Evolutionary conservation across 345 rosid genomes (phyloP), one percentile per base, ranked within the genome.

Genomic region (Physaria fendleri): DNA sequence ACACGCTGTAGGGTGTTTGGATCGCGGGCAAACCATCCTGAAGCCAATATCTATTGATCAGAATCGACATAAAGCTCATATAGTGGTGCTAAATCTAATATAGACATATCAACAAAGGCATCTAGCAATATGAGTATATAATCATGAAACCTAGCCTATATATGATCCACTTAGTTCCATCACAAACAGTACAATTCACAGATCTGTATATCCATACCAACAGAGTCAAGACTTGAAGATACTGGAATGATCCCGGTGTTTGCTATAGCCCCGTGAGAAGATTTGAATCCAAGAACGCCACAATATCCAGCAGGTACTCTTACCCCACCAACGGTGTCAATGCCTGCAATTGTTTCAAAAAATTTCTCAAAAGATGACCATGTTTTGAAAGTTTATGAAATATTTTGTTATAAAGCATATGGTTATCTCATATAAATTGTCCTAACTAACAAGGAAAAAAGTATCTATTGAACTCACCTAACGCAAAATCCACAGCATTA

Each of bases 11-110:
- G 74, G 74, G 81, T 61, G 61, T 49, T 77, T 43, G 99, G 92
- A 83, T 93, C 96, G 56, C 76, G 89, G 6, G 96, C 96, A 82
- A 87, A 79, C 92, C 87, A 87, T 23, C 99, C 99, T 93, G 80
- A 75, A 76, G 58, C 15, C 44, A 59, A 65, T 29, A 46, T 57
- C n/a, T 28, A 38, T 23, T 46, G 16, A 39, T 69, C 22, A 62
- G 58, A 69, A 55, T 38, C 33, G 8, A 28, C 34, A 4, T 28
- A 45, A 40, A 30, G 14, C 20, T 45, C 32, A 9, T n/a, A 24
- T 37, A 28, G 23, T 35, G 15, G 29, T 45, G 28, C 56, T 10
- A 27, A 14, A 1, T 5, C 8, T 34, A 22, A 20, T 27, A 20
- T n/a, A n/a, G 35, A 21, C 54, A 27, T 28, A 52, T 5, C 47